Evolutionary conservation across 208 protist species (phyloP), one percentile per base, ranked within the genome.

Genomic region (Blechomonas ayalai): DNA sequence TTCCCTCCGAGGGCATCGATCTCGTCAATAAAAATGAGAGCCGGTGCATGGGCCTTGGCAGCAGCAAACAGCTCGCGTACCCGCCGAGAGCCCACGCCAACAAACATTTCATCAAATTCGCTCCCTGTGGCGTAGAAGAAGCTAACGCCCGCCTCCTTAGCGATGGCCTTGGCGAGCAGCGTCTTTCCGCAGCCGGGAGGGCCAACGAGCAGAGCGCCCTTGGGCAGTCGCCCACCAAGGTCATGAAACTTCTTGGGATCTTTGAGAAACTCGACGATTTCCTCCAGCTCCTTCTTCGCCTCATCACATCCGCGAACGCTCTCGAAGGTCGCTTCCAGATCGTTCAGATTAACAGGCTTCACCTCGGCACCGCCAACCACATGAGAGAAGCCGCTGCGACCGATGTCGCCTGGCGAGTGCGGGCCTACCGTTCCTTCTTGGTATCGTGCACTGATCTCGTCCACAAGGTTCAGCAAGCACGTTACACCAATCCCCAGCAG

Each of bases 1-100:
- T 70, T 81, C 15, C 75, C 79, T 10, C 94, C 97, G 7, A 99
- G 68, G 0, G 95, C 91, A 64, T 99, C 97, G 48, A 99, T 96
- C 67, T 99, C 97, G 77, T 99, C 97, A 34, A 99, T 98, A 60
- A 99, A 99, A 35, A 99, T 97, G 43, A 99, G 90, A 36, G 94
- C 93, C 24, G 97, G 96, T 13, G 86, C 48, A 32, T 86, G 50
- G n/a, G 77, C 65, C 71, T 97, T 97, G 12, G 97, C 97, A 12
- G 82, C 77, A 0, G 72, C 81, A 61, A 99, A 98, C 16, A 98
- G 69, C 34, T 98, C 88, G 26, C 96, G 79, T 7, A 99, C 82
- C 25, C 96, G 80, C 19, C 79, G 74, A 9, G 96, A 80, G 8
- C 97, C 97, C 9, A 99, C 96, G 41, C 97, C 97, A 7, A 98